phyloP scores from a whole-genome alignment of 2,329 filamentous ascomycete species.

The Venturia asperata region DNA sequence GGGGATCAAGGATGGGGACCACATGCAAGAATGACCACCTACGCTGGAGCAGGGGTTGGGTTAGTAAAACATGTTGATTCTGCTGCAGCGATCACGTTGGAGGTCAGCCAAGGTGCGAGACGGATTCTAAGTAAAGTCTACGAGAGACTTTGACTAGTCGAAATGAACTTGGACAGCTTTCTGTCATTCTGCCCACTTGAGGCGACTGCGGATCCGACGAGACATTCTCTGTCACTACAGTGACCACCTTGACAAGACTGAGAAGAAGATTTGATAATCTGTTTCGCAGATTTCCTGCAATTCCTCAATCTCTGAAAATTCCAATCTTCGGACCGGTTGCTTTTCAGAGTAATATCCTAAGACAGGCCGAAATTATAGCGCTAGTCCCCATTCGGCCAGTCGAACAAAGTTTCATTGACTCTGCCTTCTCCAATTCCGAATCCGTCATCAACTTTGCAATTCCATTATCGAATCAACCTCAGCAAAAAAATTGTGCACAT shows the following conservation, averaged over 20 bases:
- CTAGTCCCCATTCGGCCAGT: not conserved
- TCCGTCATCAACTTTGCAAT: no score
- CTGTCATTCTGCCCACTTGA: not conserved
- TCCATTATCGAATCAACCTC: not conserved
- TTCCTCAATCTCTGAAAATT: no score
- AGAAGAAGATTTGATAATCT: no score
- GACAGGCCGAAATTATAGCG: no score
- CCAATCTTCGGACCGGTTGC: no score
- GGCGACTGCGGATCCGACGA: not conserved
- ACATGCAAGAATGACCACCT: constrained; percentile 51
- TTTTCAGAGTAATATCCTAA: no score
- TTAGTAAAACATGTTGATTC: constrained; percentile 45
- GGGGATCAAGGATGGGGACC: constrained; percentile 41
- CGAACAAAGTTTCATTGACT: not conserved
- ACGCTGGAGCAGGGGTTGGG: constrained; percentile 56
- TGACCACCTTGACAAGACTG: no score
- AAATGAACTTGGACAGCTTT: not conserved
- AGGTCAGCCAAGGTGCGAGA: constrained; percentile 37
- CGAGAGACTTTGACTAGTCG: not conserved
- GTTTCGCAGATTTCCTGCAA: no score
- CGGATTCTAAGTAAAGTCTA: constrained; percentile 27
- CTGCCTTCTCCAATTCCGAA: not conserved
- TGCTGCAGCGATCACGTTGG: constrained; percentile 47
- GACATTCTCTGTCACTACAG: not conserved
- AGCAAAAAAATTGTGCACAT: not conserved